Percentiles rank a stretch among this genome's conserved stretches.
phyloP scores from a whole-genome alignment of 805 yeast species.

The Candida boidinii region DNA sequence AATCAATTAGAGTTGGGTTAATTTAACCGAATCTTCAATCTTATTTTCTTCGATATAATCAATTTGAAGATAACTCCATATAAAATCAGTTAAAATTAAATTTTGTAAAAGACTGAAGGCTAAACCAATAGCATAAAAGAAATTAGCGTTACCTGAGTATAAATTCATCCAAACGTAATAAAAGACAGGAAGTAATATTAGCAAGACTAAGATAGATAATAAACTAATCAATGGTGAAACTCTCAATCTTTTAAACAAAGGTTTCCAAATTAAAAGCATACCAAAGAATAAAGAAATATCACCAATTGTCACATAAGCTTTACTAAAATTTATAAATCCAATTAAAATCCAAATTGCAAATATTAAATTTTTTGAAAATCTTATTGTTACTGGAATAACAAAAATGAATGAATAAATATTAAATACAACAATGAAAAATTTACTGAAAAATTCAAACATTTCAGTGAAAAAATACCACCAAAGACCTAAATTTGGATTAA shows the following conservation, averaged over 20 bases:
- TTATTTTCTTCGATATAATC: slow-evolving; percentile 43
- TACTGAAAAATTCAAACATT: slow-evolving; percentile 82
- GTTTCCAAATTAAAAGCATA: slow-evolving; percentile 21
- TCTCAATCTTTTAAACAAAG: slow-evolving; percentile 17
- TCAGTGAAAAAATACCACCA: slow-evolving; percentile 99
- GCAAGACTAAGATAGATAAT: slow-evolving; percentile 17
- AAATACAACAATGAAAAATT: slow-evolving; percentile 78
- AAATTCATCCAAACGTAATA: slow-evolving; percentile 90
- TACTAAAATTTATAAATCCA: slow-evolving; percentile 47
- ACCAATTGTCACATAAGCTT: slow-evolving; percentile 79
- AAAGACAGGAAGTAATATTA: slow-evolving; percentile 76
- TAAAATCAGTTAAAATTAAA: slow-evolving; percentile 60
- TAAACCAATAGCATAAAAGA: slow-evolving; percentile 89
- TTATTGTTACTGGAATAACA: slow-evolving; percentile 63
- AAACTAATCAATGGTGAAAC: slow-evolving; percentile 20
- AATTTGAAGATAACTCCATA: slow-evolving; percentile 68
- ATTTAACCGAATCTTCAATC: slow-evolving; percentile 34
- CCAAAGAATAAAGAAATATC: slow-evolving; percentile 46
- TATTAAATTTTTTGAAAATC: slow-evolving; percentile 35
- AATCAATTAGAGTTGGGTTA: slow-evolving; percentile 37
- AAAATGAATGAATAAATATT: slow-evolving; percentile 63
- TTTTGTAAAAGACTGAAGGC: slow-evolving; percentile 68
- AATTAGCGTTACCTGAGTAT: slow-evolving; percentile 94
- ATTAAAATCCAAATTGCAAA: slow-evolving; percentile 31
- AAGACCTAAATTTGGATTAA: slow-evolving; percentile 84